These are phyloP conservation scores for Podaxis rugospora DNA, from an alignment of 768 basidiomycete species.

Conservation along the genomic window DNA sequence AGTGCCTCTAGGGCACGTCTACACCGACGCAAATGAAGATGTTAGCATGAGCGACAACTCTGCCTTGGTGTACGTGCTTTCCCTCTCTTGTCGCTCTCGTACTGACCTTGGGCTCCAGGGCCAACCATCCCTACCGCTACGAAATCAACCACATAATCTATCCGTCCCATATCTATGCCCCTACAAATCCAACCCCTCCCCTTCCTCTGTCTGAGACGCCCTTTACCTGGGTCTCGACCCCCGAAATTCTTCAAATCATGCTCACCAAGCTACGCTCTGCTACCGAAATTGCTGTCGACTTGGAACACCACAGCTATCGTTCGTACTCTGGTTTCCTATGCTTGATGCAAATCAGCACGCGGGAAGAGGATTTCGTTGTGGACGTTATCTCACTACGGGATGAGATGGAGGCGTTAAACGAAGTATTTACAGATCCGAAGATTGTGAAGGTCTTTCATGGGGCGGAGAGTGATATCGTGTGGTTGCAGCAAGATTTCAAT, in stretches of 20 bases:
- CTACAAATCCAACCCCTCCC: constrained; percentile 46
- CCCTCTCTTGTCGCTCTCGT: neutral
- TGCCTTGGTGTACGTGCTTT: constrained; percentile 25
- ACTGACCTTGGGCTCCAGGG: constrained; percentile 17
- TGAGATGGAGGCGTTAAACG: constrained; percentile 70
- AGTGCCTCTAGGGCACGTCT: constrained; percentile 72
- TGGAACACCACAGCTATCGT: constrained; percentile 91
- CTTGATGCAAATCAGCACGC: constrained; percentile 87
- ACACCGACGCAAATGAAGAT: constrained; percentile 26
- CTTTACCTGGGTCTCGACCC: constrained; percentile 67
- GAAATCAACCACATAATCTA: constrained; percentile 76
- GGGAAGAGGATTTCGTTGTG: constrained; percentile 82
- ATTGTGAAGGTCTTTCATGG: constrained; percentile 96
- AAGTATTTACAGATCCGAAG: constrained; percentile 78
- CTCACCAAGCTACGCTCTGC: constrained; percentile 58
- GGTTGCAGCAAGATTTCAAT: constrained; percentile 96
- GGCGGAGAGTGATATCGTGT: constrained; percentile 88
- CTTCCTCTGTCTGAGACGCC: constrained; percentile 60
- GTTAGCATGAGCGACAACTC: constrained; percentile 15
- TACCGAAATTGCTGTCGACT: constrained; percentile 86
- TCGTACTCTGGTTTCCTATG: constrained; percentile 86
- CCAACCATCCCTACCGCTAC: constrained; percentile 76
- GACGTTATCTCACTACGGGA: constrained; percentile 76
- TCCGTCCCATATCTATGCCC: constrained; percentile 58
- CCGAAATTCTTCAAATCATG: constrained; percentile 53